A percentile compares a stretch with the other conserved stretches of the same genome.
Evolutionary conservation across 768 basidiomycete species (phyloP).

Genomic region (Pleurotus pulmonarius): DNA sequence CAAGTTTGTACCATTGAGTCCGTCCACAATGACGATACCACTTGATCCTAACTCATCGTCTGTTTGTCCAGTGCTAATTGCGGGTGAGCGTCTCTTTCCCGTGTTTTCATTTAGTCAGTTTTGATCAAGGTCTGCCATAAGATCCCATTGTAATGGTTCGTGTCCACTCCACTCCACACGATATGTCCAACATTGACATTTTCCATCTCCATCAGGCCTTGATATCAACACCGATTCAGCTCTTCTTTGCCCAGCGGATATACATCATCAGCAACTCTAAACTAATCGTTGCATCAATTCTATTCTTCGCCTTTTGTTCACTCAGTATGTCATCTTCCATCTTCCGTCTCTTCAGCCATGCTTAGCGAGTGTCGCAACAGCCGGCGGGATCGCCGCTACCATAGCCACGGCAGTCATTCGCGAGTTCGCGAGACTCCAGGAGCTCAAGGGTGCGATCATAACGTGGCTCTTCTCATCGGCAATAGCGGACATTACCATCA

Average conservation of each 20-base stretch:
- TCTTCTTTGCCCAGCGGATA: constrained; percentile 24
- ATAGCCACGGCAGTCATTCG: constrained; percentile 5
- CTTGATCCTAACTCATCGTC: background rate
- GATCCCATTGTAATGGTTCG: constrained; percentile 14
- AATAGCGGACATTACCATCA: constrained; percentile 10
- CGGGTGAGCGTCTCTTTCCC: constrained; percentile 17
- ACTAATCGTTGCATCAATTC: background rate
- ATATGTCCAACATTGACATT: background rate
- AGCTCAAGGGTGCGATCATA: constrained; percentile 12
- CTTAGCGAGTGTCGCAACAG: constrained; percentile 14
- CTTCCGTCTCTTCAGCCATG: constrained; percentile 4
- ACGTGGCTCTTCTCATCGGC: constrained; percentile 33
- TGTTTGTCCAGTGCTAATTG: constrained; percentile 21
- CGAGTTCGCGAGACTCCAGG: constrained; percentile 8
- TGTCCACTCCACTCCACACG: background rate
- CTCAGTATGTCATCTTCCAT: background rate
- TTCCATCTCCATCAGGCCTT: constrained; percentile 3
- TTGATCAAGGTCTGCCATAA: background rate
- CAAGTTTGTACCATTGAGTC: constrained; percentile 23
- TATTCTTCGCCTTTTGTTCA: too few species aligned
- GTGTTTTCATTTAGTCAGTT: too few species aligned
- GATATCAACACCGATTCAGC: constrained; percentile 19
- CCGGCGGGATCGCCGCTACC: constrained; percentile 15
- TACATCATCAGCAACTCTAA: constrained; percentile 9
- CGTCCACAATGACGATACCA: constrained; percentile 5